Evolutionary conservation across 2,329 filamentous ascomycete genomes (phyloP), one percentile per base, ranked within the genome.

Genomic region (Geosmithia morbida): DNA sequence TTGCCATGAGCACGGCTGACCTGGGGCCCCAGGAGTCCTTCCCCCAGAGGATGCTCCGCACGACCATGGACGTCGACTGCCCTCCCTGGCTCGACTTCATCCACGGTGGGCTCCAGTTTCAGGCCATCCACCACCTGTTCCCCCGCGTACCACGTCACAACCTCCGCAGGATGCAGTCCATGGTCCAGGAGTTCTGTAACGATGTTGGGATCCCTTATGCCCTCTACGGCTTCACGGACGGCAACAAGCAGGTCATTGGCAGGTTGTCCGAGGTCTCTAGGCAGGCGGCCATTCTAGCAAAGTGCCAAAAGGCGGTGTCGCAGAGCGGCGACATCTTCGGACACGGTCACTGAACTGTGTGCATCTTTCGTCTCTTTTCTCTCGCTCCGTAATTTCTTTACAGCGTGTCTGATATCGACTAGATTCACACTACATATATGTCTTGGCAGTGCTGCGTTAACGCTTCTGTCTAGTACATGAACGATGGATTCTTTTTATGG

Each of bases 41-140:
- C 61, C 80, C 88, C 1, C 87, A 94, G 64, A 85, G 83, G 62
- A 92, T 94, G 83, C 72, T 95, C 43, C 81, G 89, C 54, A 95
- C 88, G 1, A 94, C 88, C 13, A 94, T 95, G 87, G 87, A 94
- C 53, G 81, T 94, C 19, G 87, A 92, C 59, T 94, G 87, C 58
- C 86, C 87, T 1, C 71, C 75, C 13, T 94, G 88, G 87, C 71
- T 94, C 13, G 87, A 94, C 59, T 94, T 88, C 59, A 77, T 94
- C 62, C 87, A 94, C 55, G 87, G 87, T 19, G 88, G 87, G 3
- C 68, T 94, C 51, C 88, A 94, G 61, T 94, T 94, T 63, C 87
- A 94, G 63, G 87, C 83, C 7, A 82, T 94, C 46, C 87, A 94
- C 59, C 87, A 94, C 59, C 67, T 94, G 19, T 94, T 82, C 59